Base-by-base conservation (phyloP, 768 basidiomycete genomes). In the Butyriboletus loyo region DNA sequence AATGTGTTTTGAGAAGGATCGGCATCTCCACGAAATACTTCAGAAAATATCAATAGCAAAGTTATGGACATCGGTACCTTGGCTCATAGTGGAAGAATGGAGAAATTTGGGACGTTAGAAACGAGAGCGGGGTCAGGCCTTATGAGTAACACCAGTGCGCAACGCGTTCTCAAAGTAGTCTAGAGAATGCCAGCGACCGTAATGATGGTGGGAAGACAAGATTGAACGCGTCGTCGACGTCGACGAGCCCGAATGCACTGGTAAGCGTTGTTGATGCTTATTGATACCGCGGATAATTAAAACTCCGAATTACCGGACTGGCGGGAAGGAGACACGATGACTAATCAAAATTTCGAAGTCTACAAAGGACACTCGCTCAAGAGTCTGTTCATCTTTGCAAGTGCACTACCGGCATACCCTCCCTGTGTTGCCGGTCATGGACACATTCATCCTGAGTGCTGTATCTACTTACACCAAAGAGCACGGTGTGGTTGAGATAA, bases 401-500 rank as follows among this genome's bases (percentile, higher is more conserved):
- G 72, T 34, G 84, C 80, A 62, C 77, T 79, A 2, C 67, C 53
- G 8, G 82, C 79, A 62, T 88, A 88, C 50, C 75, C 72, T 17
- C 73, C 72, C 76, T 75, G 55, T 42, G 30, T 40, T 4, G 17
- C 52, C 34, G n/a, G 24, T 48, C 37, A 28, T 45, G 15, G 50
- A 32, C 8, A n/a, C 31, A 1, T 10, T 19, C 35, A 9, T 9
- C 3, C 21, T 9, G 7, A 14, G 2, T 10, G 6, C 1, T 32
- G 10, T 9, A 19, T 38, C 31, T 9, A 73, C 85, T 72, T 63
- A 89, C 89, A 53, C 87, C 87, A 62, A 91, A 91, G 5, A 92
- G 65, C 5, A 88, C 71, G 0, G 89, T 88, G 61, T 92, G 89
- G 59, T 92, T 92, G 57, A 91, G 70, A 62, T 89, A 89, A 67